Conservation (phyloP, 768 basidiomycete genomes). For the Lepiota venenata region DNA sequence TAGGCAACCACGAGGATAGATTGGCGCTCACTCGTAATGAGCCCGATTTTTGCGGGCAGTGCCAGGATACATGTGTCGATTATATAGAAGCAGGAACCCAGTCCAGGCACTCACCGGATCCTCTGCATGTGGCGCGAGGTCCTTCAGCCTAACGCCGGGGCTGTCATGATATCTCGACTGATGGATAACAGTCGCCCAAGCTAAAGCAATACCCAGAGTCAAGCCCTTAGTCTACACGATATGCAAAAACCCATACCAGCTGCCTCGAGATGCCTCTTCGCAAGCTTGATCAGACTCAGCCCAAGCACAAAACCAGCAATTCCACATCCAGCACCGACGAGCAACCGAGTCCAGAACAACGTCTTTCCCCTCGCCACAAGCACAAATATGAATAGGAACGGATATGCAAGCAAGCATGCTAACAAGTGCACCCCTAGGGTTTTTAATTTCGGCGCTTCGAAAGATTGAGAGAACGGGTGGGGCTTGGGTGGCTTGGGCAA, state of each 20-base stretch:
- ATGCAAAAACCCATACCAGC: conserved; percentile 25
- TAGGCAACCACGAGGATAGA: neutral
- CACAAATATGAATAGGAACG: conserved; percentile 27
- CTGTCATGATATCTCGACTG: conserved; percentile 26
- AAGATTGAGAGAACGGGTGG: conserved; percentile 15
- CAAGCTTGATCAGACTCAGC: conserved; percentile 25
- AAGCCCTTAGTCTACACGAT: neutral
- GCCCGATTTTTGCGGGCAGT: conserved; percentile 26
- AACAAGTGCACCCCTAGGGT: conserved; percentile 25
- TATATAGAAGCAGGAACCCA: conserved; percentile 32
- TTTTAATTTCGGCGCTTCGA: conserved; percentile 32
- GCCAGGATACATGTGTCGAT: conserved; percentile 28
- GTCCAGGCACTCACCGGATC: conserved; percentile 26
- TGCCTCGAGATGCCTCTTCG: conserved; percentile 31
- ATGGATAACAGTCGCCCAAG: conserved; percentile 43
- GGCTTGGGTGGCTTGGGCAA: conserved; percentile 10
- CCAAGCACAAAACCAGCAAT: conserved; percentile 29
- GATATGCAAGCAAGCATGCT: conserved; percentile 31
- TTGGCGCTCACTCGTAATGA: conserved; percentile 33
- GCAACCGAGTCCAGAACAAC: conserved; percentile 39
- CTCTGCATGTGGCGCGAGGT: conserved; percentile 30
- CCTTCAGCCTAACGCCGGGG: conserved; percentile 32
- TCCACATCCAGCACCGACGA: conserved; percentile 32
- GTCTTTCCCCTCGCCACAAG: conserved; percentile 24
- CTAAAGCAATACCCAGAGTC: conserved; percentile 17